Evolutionary conservation across 179 eudicot genomes (phyloP).

Genomic region (Spergularia azorica): DNA sequence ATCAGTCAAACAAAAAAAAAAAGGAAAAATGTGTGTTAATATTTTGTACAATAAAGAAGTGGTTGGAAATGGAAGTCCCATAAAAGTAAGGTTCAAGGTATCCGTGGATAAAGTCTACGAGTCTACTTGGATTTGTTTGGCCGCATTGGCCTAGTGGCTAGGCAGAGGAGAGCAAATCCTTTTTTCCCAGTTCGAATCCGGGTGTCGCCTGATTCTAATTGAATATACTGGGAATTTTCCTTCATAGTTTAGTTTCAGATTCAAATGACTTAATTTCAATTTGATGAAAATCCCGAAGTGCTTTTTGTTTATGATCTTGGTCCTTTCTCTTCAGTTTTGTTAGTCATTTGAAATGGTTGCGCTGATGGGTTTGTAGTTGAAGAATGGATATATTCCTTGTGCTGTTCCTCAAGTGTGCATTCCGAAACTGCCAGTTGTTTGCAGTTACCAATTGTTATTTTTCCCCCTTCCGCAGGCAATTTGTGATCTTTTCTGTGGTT

Average conservation of each 20-base stretch:
- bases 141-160: background rate
- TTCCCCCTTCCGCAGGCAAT: conserved; percentile 17
- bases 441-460: background rate
- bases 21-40: no score
- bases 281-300: no score
- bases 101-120: background rate
- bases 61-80: background rate
- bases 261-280: background rate
- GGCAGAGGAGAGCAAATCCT: background rate
- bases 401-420: background rate
- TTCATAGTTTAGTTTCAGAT: no score
- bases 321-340: background rate
- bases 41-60: background rate
- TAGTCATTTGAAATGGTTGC: background rate
- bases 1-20: no score
- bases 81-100: background rate
- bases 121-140: background rate
- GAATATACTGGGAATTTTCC: background rate
- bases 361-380: background rate
- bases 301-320: background rate
- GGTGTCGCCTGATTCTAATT: background rate
- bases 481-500: background rate
- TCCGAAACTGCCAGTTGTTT: background rate
- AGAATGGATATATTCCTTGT: background rate
- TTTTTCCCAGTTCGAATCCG: background rate